Percentiles rank a stretch among this genome's conserved stretches.
Conservation (phyloP, 345 rosid species). For the Hibiscus trionum region DNA sequence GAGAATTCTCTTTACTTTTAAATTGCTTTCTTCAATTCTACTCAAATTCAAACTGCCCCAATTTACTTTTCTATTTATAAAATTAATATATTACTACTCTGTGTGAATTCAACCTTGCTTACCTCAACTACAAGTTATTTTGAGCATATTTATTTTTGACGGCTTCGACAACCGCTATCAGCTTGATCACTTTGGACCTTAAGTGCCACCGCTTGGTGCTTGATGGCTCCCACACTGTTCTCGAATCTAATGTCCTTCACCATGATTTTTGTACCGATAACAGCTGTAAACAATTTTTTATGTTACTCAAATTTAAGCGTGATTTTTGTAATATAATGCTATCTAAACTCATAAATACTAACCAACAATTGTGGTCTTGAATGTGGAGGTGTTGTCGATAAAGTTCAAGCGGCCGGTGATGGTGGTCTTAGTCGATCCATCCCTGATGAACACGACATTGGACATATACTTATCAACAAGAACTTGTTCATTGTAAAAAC, state of each 20-base stretch:
- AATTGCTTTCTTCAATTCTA: too few relatives aligned
- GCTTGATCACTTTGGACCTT: constrained; percentile 44
- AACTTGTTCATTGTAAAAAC: constrained; percentile 60
- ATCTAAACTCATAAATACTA: constrained; percentile 9
- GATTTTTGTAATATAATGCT: too few relatives aligned
- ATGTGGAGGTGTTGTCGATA: constrained; percentile 40
- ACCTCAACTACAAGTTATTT: too few relatives aligned
- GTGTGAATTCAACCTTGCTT: too few relatives aligned
- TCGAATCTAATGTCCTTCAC: constrained; percentile 62
- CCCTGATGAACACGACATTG: constrained; percentile 58
- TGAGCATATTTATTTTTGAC: too few relatives aligned
- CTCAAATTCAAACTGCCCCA: too few relatives aligned
- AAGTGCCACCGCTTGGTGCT: constrained; percentile 67
- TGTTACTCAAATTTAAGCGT: background rate
- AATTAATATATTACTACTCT: too few relatives aligned
- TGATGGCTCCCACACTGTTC: constrained; percentile 54
- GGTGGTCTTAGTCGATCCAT: constrained; percentile 53
- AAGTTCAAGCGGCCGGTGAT: constrained; percentile 48
- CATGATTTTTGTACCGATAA: constrained; percentile 40
- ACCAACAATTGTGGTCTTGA: constrained; percentile 54
- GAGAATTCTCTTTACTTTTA: too few relatives aligned
- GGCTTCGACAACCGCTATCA: too few relatives aligned
- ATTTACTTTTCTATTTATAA: too few relatives aligned
- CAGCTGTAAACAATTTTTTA: constrained; percentile 24
- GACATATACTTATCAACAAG: constrained; percentile 22